Percentiles rank a stretch among this genome's conserved stretches.
Evolutionary conservation across 352 stramenopile species (phyloP).

Genomic region (Saprolegnia diclina): DNA sequence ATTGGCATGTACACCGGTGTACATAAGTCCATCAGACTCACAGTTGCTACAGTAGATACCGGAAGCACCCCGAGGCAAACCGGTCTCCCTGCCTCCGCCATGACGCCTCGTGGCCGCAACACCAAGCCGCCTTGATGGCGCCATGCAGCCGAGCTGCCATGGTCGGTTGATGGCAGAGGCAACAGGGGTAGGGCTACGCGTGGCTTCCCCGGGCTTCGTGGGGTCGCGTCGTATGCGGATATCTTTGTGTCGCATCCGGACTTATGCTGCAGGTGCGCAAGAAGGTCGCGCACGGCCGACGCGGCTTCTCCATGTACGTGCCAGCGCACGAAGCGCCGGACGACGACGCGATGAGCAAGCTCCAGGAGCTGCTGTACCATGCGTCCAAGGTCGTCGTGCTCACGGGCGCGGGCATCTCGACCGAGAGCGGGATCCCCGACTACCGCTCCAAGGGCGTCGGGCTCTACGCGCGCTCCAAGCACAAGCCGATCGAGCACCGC

Average conservation of each 20-base stretch:
- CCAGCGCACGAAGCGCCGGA: slow-evolving; percentile 1
- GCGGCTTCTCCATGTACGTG: background rate
- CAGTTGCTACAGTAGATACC: no score
- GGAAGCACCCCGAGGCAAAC: no score
- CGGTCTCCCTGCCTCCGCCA: no score
- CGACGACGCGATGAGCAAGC: background rate
- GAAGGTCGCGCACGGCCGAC: background rate
- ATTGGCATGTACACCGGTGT: no score
- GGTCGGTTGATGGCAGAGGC: no score
- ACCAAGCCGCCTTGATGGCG: no score
- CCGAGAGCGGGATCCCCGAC: slow-evolving; percentile 95
- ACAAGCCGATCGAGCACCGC: slow-evolving; percentile 95
- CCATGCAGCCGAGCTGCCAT: no score
- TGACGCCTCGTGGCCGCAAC: no score
- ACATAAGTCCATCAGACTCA: no score
- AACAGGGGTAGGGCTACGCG: no score
- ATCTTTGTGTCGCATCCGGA: no score
- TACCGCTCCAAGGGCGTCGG: slow-evolving; percentile 86
- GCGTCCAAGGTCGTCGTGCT: slow-evolving; percentile 51
- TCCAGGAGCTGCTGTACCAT: slow-evolving; percentile 21
- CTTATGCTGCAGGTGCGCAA: background rate
- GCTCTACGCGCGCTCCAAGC: slow-evolving; percentile 91
- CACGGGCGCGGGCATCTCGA: slow-evolving; percentile 94
- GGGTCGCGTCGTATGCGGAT: background rate
- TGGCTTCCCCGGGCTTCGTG: background rate